Conservation (phyloP, 1,284 basidiomycete species). For the Irpex sp. region DNA sequence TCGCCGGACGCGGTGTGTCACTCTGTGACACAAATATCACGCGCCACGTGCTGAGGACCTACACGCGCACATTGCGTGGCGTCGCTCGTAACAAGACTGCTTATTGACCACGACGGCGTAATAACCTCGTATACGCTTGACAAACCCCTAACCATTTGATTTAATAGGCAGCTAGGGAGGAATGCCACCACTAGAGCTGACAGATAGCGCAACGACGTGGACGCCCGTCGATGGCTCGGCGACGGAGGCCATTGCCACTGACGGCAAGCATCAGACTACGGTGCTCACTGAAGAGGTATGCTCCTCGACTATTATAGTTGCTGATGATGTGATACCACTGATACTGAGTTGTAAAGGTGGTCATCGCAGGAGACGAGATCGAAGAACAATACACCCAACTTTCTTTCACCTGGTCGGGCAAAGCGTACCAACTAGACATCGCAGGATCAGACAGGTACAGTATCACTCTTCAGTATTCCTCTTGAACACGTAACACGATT, state of each 20-base stretch:
- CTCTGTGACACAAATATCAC: background rate
- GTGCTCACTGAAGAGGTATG: background rate
- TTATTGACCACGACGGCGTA: background rate
- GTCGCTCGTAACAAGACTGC: background rate
- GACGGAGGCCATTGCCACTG: background rate
- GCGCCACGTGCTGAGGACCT: constrained; percentile 11
- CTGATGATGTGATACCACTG: background rate
- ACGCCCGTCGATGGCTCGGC: background rate
- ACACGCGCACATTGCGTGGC: constrained; percentile 11
- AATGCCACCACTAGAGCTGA: background rate
- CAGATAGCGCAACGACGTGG: background rate
- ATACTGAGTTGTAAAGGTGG: background rate
- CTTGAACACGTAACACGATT: background rate
- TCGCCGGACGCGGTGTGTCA: background rate
- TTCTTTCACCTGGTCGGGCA: constrained; percentile 63
- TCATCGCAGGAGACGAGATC: background rate
- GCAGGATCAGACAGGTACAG: constrained; percentile 70
- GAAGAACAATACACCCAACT: constrained; percentile 51
- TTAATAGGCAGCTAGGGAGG: background rate
- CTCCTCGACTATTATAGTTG: background rate
- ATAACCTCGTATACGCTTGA: background rate
- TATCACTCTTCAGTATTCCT: background rate
- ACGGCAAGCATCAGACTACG: background rate
- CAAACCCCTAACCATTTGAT: background rate
- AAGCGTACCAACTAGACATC: constrained; percentile 52